Conservation (phyloP, 139 green algal species). For the Chlorella vulgaris region DNA sequence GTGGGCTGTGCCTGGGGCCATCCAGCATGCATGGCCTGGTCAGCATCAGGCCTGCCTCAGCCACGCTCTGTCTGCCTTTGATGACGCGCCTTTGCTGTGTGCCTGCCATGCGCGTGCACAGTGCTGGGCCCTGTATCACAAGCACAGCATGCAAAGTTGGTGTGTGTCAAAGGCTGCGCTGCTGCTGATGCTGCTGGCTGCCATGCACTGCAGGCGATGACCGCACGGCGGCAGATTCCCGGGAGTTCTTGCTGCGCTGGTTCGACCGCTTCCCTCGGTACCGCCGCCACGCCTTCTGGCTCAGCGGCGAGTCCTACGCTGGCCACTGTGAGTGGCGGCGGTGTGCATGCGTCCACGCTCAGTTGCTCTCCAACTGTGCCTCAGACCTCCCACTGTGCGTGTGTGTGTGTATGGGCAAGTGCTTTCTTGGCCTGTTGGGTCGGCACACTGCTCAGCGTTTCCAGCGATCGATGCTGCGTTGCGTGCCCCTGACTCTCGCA, state of each 20-base stretch:
- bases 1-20: neutral
- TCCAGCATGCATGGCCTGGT: neutral
- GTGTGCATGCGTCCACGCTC: no score
- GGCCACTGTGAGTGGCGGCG: slow-evolving; percentile 9
- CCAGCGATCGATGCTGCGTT: no score
- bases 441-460: no score
- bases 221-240: slow-evolving; percentile 69
- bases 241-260: slow-evolving; percentile 71
- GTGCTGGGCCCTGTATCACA: no score
- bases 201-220: slow-evolving; percentile 22
- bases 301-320: slow-evolving; percentile 52
- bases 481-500: no score
- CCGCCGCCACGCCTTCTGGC: slow-evolving; percentile 54
- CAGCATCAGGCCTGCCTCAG: neutral
- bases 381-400: no score
- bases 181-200: neutral
- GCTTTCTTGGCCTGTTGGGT: no score
- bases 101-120: no score
- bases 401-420: no score
- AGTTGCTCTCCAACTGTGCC: no score
- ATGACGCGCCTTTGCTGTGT: no score
- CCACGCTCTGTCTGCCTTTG: neutral
- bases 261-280: slow-evolving; percentile 73
- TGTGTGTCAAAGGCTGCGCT: neutral
- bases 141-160: no score